Evolutionary conservation across 192 early-diverging fungal species (phyloP), one percentile per base, ranked within the genome.

Genomic region (Pilaira anomala): DNA sequence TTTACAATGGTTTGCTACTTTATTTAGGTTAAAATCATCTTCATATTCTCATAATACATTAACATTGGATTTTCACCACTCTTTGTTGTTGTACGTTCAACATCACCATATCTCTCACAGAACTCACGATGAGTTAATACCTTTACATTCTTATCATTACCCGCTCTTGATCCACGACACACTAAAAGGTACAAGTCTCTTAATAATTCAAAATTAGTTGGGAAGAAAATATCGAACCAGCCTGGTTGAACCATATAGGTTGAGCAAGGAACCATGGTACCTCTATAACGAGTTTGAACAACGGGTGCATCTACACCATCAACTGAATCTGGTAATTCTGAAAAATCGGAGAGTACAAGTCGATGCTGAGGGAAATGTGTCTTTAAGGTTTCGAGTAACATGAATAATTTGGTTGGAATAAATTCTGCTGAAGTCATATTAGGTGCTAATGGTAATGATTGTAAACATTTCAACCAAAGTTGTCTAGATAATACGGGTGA

Each of bases 221-320:
- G 97, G 69, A 98, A 99, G 76, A 99, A 98, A 49, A 99, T 96
- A 69, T 98, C 96, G 78, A 99, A 99, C 85, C 87, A 97, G 11
- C 97, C 97, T 4, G 94, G 97, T 73, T 94, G 92, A 7, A 99
- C 95, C 75, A 99, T 88, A 65, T 96, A 97, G 0, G 94, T 97
- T 26, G 88, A 89, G 64, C 93, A 95, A 13, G 97, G 89, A 7
- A 99, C 89, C 93, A 97, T 99, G 24, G 80, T 83, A 2, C 91
- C 87, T 49, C 83, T 69, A 72, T 93, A 94, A 7, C 94, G 77
- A 8, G 94, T 99, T 77, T 99, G 97, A 7, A 98, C 95, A 1
- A 98, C 97, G 0, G 97, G 97, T 26, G 88, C 93, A 63, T 89
- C 81, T 16, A 89, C 76, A 4, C 94, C 94, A 1, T 75, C 73